Conservation (phyloP, 2,329 filamentous ascomycete species). For the Stenocarpella maydis region DNA sequence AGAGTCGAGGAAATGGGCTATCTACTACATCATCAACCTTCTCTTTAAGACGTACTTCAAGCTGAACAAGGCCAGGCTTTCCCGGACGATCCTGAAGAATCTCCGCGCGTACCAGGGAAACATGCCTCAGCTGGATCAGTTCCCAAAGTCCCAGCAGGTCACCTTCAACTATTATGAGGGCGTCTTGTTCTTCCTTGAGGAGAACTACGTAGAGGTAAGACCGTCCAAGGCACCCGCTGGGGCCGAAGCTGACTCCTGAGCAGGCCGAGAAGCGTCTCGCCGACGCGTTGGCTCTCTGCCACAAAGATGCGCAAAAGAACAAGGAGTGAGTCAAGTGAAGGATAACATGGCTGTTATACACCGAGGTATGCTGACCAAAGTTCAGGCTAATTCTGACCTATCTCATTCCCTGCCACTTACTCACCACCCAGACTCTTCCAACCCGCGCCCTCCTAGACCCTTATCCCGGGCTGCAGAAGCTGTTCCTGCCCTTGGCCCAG, state of each 20-base stretch:
- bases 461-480: conserved; percentile 77
- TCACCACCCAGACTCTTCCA: conserved; percentile 88
- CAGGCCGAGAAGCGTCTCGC: conserved; percentile 83
- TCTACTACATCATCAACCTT: conserved; percentile 93
- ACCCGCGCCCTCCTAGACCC: conserved; percentile 73
- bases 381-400: conserved; percentile 88
- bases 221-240: background rate
- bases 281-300: conserved; percentile 83
- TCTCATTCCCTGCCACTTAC: conserved; percentile 89
- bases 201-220: conserved; percentile 82
- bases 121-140: conserved; percentile 80
- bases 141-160: conserved; percentile 89
- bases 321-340: conserved; percentile 70
- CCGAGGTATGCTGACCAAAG: conserved; percentile 38
- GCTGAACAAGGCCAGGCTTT: conserved; percentile 87
- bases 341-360: conserved; percentile 16
- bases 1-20: conserved; percentile 96
- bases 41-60: conserved; percentile 99
- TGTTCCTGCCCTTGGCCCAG: conserved; percentile 79
- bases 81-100: conserved; percentile 87
- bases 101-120: conserved; percentile 80
- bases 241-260: background rate
- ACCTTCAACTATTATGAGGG: conserved; percentile 98
- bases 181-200: conserved; percentile 91
- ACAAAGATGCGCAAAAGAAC: conserved; percentile 76